phyloP scores from a whole-genome alignment of 2,329 filamentous ascomycete genomes.

The Rutstroemia sp. region DNA sequence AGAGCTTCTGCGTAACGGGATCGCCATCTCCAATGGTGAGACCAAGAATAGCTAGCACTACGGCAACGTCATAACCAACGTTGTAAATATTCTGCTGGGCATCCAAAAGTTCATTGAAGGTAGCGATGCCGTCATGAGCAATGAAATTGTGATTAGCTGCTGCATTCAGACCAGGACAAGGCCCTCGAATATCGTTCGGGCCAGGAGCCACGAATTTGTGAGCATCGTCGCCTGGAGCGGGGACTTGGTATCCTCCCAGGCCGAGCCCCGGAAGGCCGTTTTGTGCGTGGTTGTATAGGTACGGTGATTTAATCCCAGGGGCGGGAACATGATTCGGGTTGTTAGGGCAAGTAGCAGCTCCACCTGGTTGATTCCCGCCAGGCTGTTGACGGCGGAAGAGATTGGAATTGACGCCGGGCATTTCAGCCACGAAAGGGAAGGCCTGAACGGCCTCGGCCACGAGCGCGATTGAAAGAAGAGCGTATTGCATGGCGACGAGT shows the following conservation, averaged over 20 bases:
- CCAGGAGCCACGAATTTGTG: constrained; percentile 17
- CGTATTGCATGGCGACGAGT: not conserved
- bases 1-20: constrained; percentile 19
- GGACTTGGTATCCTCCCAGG: constrained; percentile 37
- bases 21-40: constrained; percentile 20
- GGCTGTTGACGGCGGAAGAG: constrained; percentile 20
- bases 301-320: not conserved
- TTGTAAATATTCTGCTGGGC: constrained; percentile 24
- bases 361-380: not conserved
- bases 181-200: constrained; percentile 11
- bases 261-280: constrained; percentile 30
- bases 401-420: constrained; percentile 32
- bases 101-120: constrained; percentile 23
- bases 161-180: constrained; percentile 34
- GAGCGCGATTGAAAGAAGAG: not conserved
- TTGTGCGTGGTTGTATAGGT: not conserved
- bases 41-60: not conserved
- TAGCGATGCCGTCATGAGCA: constrained; percentile 29
- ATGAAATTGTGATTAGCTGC: constrained; percentile 36
- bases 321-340: not conserved
- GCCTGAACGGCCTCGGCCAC: constrained; percentile 20
- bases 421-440: constrained; percentile 33
- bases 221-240: constrained; percentile 29
- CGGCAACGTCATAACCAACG: constrained; percentile 19
- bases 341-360: not conserved